Evolutionary conservation across 306 rosid species (phyloP).

Genomic region (Purshia tridentata): DNA sequence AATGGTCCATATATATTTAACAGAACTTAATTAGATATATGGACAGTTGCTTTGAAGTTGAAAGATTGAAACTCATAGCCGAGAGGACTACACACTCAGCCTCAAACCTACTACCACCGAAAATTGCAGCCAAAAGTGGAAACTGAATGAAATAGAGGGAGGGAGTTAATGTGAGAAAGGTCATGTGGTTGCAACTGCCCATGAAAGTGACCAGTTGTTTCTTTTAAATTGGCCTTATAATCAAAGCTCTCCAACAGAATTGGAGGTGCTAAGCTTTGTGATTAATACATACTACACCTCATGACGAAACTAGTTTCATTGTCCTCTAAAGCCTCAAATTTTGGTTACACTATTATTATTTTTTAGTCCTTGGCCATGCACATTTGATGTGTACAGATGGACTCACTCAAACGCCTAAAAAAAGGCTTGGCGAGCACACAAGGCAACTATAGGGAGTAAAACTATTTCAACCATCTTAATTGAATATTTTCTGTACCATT

Average conservation of each 20-base stretch:
- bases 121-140: not conserved
- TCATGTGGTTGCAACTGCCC: constrained; percentile 42
- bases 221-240: not conserved
- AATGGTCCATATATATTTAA: too few relatives aligned
- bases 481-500: too few relatives aligned
- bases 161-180: constrained; percentile 20
- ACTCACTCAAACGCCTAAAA: too few relatives aligned
- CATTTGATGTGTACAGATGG: not conserved
- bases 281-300: constrained; percentile 31
- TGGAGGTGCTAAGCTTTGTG: constrained; percentile 48
- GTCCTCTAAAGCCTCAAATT: not conserved
- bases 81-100: not conserved
- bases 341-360: not conserved
- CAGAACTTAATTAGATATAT: not conserved
- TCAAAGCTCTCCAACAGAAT: constrained; percentile 45
- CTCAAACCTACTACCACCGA: constrained; percentile 30
- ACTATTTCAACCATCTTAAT: too few relatives aligned
- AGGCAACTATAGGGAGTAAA: too few relatives aligned
- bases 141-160: not conserved
- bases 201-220: constrained; percentile 10
- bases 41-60: not conserved
- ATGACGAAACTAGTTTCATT: not conserved
- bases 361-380: not conserved
- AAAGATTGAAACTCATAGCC: too few relatives aligned
- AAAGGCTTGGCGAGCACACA: too few relatives aligned